Percentiles rank a stretch among this genome's conserved stretches.
phyloP scores from a whole-genome alignment of 345 rosid genomes.

The Balakata baccata region DNA sequence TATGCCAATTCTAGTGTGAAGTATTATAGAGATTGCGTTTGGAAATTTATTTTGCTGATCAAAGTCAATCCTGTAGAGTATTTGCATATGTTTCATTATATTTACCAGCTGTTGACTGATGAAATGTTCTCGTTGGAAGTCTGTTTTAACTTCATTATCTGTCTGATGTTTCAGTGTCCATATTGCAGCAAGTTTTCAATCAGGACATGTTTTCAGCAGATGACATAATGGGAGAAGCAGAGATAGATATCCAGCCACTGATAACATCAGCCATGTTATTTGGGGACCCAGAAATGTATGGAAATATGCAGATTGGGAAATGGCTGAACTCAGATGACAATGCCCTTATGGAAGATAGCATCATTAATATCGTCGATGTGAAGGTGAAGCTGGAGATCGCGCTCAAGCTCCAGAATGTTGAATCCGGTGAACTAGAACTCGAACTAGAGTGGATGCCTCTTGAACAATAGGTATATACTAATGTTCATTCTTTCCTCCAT shows the following conservation, averaged over 20 bases:
- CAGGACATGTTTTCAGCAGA: constrained; percentile 88
- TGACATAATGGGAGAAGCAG: constrained; percentile 99
- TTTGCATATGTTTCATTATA: no score
- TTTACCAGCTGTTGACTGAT: no score
- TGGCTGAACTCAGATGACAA: constrained; percentile 86
- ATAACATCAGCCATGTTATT: constrained; percentile 91
- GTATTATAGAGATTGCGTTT: no score
- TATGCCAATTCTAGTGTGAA: no score
- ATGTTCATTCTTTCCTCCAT: background rate
- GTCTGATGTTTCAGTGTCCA: background rate
- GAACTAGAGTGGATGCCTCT: constrained; percentile 81
- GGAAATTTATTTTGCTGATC: no score
- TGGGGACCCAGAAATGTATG: constrained; percentile 86
- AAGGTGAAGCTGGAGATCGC: constrained; percentile 75
- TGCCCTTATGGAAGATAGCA: constrained; percentile 83
- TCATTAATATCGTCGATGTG: constrained; percentile 78
- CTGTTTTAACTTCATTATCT: background rate
- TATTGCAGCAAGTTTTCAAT: constrained; percentile 77
- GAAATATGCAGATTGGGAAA: constrained; percentile 92
- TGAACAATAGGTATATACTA: constrained; percentile 46
- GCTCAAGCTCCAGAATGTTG: constrained; percentile 91
- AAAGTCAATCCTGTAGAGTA: no score
- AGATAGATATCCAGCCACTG: constrained; percentile 84
- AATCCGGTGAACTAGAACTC: constrained; percentile 75
- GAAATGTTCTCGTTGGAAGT: no score